Evolutionary conservation across 495 filamentous ascomycete species (phyloP), one percentile per base, ranked within the genome.

Genomic region (Neohortaea acidophila): DNA sequence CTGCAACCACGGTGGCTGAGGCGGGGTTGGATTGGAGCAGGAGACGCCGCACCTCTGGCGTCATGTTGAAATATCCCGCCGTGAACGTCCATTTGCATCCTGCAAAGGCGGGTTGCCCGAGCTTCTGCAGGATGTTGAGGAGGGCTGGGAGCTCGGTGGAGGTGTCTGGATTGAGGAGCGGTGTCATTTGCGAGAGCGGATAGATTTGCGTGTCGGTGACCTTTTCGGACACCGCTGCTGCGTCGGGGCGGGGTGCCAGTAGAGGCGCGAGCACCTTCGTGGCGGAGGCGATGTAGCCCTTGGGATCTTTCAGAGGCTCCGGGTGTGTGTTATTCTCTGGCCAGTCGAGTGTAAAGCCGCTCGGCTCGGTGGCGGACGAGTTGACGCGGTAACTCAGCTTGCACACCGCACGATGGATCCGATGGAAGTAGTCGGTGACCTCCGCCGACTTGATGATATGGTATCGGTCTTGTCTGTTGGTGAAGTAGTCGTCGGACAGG

Each of bases 1-100:
- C 89, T 3, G 91, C 93, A 36, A 99, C 70, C 15, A 99, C 76
- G 2, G 81, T 89, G 43, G 81, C 85, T 35, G 63, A 63, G 11
- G 54, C 53, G 3, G 76, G 79, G 4, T 66, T 58, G 12, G 83
- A 84, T 13, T 68, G 61, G 13, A 99, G 72, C 1, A 96, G 62
- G 3, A 93, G 68, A 32, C 75, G 67, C 12, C 80, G 85, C 5
- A 94, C 69, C 1, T 73, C 68, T 2, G 86, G 75, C 26, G 83
- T 81, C 34, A 89, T 91, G 59, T 99, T 97, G 66, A 97, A 97
- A 58, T 97, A 97, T 20, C 89, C 89, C 2, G 89, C 87, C 15
- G 89, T 96, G 59, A 97, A 96, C 11, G 83, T 83, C 86, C 89
- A 96, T 24, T 69, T 73, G 3, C 79, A 79, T 23, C 70, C 65